Conservation (phyloP, 768 basidiomycete genomes). For the Naganishia vishniacii region DNA sequence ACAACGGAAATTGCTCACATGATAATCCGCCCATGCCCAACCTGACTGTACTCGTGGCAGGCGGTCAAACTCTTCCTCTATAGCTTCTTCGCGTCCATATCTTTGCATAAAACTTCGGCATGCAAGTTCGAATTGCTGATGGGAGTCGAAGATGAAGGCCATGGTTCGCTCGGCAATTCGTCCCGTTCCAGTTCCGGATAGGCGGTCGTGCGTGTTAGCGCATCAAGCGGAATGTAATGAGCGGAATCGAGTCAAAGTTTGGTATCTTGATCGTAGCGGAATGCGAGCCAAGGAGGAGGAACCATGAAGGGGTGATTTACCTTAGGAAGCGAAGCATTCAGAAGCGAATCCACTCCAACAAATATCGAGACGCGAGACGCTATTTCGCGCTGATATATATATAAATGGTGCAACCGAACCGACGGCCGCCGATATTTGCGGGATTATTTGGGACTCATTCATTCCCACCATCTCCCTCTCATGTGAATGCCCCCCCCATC, state of each 20-base stretch:
- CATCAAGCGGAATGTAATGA: too few species aligned
- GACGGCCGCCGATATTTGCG: not conserved
- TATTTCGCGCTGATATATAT: too few species aligned
- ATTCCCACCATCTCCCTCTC: too few species aligned
- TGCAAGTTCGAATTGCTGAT: conserved; percentile 7
- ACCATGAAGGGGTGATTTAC: too few species aligned
- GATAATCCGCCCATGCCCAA: conserved; percentile 5
- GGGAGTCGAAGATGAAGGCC: not conserved
- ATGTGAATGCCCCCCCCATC: not conserved
- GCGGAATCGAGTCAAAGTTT: too few species aligned
- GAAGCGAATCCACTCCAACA: not conserved
- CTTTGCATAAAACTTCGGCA: not conserved
- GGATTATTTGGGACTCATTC: not conserved
- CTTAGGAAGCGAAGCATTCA: too few species aligned
- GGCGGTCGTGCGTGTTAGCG: too few species aligned
- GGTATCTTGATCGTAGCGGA: too few species aligned
- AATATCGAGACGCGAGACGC: too few species aligned
- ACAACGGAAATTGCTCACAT: not conserved
- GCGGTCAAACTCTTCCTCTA: not conserved
- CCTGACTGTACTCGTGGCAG: not conserved
- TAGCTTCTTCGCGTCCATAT: not conserved
- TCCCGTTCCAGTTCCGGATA: too few species aligned
- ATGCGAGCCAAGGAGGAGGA: too few species aligned
- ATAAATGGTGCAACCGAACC: too few species aligned
- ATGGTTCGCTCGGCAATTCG: not conserved